Percentiles rank a stretch among this genome's conserved stretches.
Evolutionary conservation across 176 grass and related monocot species (phyloP).

Genomic region (Musa schizocarpa): DNA sequence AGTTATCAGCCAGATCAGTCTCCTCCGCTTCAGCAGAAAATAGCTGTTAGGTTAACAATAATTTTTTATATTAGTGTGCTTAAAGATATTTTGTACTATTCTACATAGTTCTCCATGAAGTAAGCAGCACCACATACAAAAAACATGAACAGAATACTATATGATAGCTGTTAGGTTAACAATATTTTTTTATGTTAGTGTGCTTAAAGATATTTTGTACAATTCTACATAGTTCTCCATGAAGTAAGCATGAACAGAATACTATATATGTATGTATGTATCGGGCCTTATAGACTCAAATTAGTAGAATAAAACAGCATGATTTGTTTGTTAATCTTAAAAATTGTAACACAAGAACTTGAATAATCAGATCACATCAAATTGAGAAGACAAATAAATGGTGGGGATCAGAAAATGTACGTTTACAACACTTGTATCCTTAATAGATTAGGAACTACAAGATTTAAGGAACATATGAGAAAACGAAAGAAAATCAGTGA

Average conservation of each 20-base stretch:
- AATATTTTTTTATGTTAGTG: conserved; percentile 18
- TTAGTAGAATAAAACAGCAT: background rate
- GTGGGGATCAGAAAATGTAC: background rate
- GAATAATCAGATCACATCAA: background rate
- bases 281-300: background rate
- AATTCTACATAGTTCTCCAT: background rate
- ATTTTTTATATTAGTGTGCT: conserved; percentile 8
- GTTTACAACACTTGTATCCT: background rate
- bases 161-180: conserved; percentile 44
- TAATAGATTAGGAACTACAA: background rate
- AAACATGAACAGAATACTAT: background rate
- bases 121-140: background rate
- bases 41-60: conserved; percentile 45
- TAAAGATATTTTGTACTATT: background rate
- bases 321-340: background rate
- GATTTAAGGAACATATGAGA: background rate
- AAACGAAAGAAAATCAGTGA: background rate
- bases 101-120: background rate
- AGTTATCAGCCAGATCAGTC: conserved; percentile 87
- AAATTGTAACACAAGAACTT: background rate
- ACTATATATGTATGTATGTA: background rate
- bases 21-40: conserved; percentile 76
- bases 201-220: background rate
- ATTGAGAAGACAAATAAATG: background rate
- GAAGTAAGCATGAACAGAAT: background rate